phyloP scores from a whole-genome alignment of 2,329 filamentous ascomycete species.

The Talaromyces islandicus region DNA sequence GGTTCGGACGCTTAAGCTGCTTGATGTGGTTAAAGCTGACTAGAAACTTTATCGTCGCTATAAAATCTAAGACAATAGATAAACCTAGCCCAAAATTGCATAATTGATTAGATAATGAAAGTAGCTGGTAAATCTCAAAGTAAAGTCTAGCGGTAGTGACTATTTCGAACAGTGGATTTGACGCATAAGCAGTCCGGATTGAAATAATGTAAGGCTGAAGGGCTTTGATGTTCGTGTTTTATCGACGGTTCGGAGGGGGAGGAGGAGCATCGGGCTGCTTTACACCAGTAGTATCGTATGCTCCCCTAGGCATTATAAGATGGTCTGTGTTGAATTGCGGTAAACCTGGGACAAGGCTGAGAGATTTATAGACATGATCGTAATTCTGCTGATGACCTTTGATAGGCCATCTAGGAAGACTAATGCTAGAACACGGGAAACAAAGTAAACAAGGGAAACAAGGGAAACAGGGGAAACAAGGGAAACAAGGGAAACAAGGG shows the following conservation, averaged over 20 bases:
- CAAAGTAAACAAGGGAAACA: too few relatives aligned
- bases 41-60: too few relatives aligned
- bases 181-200: conserved; percentile 1
- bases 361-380: not conserved
- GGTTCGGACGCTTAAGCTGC: too few relatives aligned
- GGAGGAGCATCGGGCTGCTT: conserved; percentile 42
- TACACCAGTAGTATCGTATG: conserved; percentile 47
- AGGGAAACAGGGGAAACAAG: too few relatives aligned
- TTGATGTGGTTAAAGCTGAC: too few relatives aligned
- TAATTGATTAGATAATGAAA: not conserved
- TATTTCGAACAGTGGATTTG: not conserved
- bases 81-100: too few relatives aligned
- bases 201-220: conserved; percentile 5
- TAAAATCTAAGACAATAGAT: too few relatives aligned
- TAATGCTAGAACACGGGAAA: too few relatives aligned
- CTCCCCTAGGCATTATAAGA: conserved; percentile 34
- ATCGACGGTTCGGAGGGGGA: conserved; percentile 26
- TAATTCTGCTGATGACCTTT: not conserved
- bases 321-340: not conserved
- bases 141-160: too few relatives aligned
- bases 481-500: too few relatives aligned
- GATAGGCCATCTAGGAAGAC: not conserved
- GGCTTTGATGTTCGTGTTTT: not conserved
- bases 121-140: not conserved
- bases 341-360: conserved; percentile 1